Percentiles rank a stretch among this genome's conserved stretches.
These are phyloP conservation scores for Larix kaempferi DNA, from an alignment of 75 land plant genomes.

Conservation along the genomic window DNA sequence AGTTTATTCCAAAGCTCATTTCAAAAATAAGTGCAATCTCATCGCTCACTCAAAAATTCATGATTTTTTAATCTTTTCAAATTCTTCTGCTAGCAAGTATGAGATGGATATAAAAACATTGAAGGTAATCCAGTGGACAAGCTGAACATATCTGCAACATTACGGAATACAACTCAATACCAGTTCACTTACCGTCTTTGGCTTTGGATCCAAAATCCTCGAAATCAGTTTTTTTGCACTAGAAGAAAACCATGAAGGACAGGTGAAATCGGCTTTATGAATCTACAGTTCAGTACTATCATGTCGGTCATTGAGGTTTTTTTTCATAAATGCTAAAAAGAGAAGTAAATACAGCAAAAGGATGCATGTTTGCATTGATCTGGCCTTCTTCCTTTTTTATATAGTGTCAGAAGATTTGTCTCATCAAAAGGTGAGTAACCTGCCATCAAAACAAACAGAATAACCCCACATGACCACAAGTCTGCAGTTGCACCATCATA, in stretches of 20 bases:
- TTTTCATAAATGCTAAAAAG: too few relatives aligned
- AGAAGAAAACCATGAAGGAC: constrained; percentile 91
- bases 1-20: too few relatives aligned
- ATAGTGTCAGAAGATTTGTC: constrained; percentile 44
- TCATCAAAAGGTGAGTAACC: constrained; percentile 87
- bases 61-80: too few relatives aligned
- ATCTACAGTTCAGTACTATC: constrained; percentile 42
- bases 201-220: constrained; percentile 88
- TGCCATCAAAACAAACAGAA: constrained; percentile 83
- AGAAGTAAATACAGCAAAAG: too few relatives aligned
- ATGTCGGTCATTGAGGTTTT: too few relatives aligned
- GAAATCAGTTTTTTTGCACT: constrained; percentile 67
- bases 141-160: too few relatives aligned
- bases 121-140: too few relatives aligned
- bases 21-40: too few relatives aligned
- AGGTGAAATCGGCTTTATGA: constrained; percentile 72
- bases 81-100: too few relatives aligned
- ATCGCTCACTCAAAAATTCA: too few relatives aligned
- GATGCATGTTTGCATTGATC: background rate
- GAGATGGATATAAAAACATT: too few relatives aligned
- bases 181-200: constrained; percentile 59
- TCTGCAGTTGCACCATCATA: constrained; percentile 93
- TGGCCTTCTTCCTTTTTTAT: constrained; percentile 43
- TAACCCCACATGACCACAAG: constrained; percentile 90
- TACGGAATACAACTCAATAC: too few relatives aligned